Evolutionary conservation across 345 rosid species (phyloP), one percentile per base, ranked within the genome.

Genomic region (Citrus sp.): DNA sequence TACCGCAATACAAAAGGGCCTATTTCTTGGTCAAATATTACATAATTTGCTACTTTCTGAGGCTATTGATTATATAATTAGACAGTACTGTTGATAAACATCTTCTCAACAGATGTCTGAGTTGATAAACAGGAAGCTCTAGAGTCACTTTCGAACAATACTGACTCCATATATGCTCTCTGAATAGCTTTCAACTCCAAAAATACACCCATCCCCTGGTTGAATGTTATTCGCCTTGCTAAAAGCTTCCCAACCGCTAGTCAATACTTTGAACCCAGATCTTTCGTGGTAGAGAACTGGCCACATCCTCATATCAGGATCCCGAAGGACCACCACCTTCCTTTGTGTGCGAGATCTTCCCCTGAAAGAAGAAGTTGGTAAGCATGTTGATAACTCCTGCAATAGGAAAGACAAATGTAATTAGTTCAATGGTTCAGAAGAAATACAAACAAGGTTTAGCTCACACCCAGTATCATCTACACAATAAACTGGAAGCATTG

Each of bases 181-280:
- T 5, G 34, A 54, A 61, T 13, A 12, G 30, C 18, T n/a, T 27
- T 75, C 78, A 13, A 69, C 67, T 61, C 55, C 30, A n/a, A 87
- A 77, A n/a, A 82, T 25, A 70, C 83, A 82, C 32, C 80, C 62
- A 77, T 85, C 88, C 68, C 86, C 88, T 1, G 55, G 60, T 69
- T 79, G 73, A 67, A 86, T 75, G 54, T 70, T 72, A 66, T 82
- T 80, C n/a, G 79, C 83, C 77, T 51, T 38, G 70, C 81, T 22
- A 54, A 88, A 86, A 24, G 77, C 83, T 24, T 82, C 80, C 87
- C 87, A 84, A 63, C 87, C 88, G 9, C 73, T 25, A 1, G 69
- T 56, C 74, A 87, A 71, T 27, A 78, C 7, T n/a, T 70, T 75
- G 38, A 34, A 13, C 21, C 24, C 59, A 27, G 63, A 24, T 40